A percentile compares a stretch with the other conserved stretches of the same genome.
These are phyloP conservation scores for Trypanosoma avium DNA, from an alignment of 208 protist genomes.

Conservation along the genomic window DNA sequence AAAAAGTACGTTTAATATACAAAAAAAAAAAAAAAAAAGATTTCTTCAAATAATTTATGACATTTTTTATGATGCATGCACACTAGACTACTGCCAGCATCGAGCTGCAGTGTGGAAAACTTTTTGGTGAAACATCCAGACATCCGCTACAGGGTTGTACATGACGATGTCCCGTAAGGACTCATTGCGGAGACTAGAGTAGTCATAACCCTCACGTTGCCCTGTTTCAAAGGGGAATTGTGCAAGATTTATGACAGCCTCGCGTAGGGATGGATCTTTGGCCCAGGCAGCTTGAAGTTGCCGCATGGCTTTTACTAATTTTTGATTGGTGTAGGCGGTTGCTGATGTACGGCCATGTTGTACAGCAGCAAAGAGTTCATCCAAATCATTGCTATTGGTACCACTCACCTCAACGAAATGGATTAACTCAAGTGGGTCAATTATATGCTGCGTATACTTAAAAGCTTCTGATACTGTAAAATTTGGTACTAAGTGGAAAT, in stretches of 20 bases:
- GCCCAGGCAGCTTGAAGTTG: conserved; percentile 62
- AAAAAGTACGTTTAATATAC: not conserved
- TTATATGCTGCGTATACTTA: conserved; percentile 72
- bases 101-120: conserved; percentile 70
- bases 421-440: conserved; percentile 60
- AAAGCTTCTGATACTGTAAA: conserved; percentile 66
- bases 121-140: conserved; percentile 69
- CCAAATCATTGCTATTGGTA: conserved; percentile 79
- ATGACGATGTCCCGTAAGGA: conserved; percentile 69
- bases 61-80: no score
- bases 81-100: conserved; percentile 51
- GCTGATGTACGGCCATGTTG: conserved; percentile 53
- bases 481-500: conserved; percentile 77
- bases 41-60: no score
- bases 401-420: conserved; percentile 78
- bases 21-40: not conserved
- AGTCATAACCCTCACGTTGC: conserved; percentile 64
- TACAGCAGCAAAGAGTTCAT: conserved; percentile 74
- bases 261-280: conserved; percentile 35
- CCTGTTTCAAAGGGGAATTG: conserved; percentile 72
- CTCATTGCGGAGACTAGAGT: conserved; percentile 54
- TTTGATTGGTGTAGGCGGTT: conserved; percentile 72
- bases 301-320: conserved; percentile 80
- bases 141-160: conserved; percentile 76
- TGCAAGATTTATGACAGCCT: conserved; percentile 58